phyloP scores from a whole-genome alignment of 371 early-diverging fungal genomes.

The Mortierella sp. region DNA sequence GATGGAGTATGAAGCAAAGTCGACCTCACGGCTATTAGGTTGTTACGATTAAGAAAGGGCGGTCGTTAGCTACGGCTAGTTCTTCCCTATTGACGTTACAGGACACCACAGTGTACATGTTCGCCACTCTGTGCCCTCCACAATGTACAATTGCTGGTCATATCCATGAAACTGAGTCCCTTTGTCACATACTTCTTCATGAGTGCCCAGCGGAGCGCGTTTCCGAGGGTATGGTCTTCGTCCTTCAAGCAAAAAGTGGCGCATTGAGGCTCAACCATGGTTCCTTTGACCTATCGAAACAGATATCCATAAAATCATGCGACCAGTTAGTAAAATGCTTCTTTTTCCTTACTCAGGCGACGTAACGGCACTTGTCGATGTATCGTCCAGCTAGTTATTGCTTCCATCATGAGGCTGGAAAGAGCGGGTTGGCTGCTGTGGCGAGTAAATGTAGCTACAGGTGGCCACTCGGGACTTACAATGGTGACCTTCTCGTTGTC shows the following conservation, averaged over 20 bases:
- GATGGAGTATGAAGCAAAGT: constrained; percentile 98
- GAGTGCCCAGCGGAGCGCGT: constrained; percentile 91
- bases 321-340: too few species aligned
- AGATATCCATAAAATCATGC: background rate
- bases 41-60: background rate
- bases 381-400: too few species aligned
- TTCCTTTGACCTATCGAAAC: constrained; percentile 67
- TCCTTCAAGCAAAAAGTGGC: constrained; percentile 91
- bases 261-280: constrained; percentile 78
- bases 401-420: too few species aligned
- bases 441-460: background rate
- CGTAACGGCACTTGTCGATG: too few species aligned
- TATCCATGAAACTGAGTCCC: background rate
- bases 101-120: background rate
- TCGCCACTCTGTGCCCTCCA: too few species aligned
- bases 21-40: constrained; percentile 83
- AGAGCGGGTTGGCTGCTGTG: background rate
- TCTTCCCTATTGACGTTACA: background rate
- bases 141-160: background rate
- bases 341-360: background rate
- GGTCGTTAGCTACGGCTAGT: background rate
- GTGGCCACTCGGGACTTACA: constrained; percentile 55
- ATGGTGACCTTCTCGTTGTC: constrained; percentile 67
- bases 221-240: constrained; percentile 98
- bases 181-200: constrained; percentile 88